These are phyloP conservation scores for Lanmaoa rubissima DNA, from an alignment of 768 basidiomycete species.

Conservation along the genomic window DNA sequence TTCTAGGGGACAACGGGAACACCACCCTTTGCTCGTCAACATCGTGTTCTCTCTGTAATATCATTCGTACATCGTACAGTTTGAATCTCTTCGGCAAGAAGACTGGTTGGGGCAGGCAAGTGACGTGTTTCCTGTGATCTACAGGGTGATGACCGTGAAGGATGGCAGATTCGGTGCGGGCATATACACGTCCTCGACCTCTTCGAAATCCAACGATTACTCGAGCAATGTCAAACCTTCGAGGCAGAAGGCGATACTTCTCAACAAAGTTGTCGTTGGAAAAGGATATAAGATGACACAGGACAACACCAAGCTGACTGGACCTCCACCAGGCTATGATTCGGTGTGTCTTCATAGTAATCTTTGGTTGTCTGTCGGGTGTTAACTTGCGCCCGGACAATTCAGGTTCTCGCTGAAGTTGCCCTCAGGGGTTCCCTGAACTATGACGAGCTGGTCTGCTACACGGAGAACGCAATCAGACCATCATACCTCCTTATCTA, in stretches of 20 bases:
- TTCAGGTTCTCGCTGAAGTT: slow-evolving; percentile 63
- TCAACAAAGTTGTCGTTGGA: slow-evolving; percentile 73
- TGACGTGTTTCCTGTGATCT: not conserved
- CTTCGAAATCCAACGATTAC: slow-evolving; percentile 80
- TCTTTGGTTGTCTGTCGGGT: not conserved
- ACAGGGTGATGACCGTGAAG: slow-evolving; percentile 4
- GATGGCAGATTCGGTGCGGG: slow-evolving; percentile 59
- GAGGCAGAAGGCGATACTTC: slow-evolving; percentile 58
- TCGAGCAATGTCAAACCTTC: slow-evolving; percentile 58
- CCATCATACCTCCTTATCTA: slow-evolving; percentile 73
- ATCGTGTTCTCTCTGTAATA: slow-evolving; percentile 61
- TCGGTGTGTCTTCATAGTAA: slow-evolving; percentile 44
- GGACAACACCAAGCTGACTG: slow-evolving; percentile 52
- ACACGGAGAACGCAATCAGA: slow-evolving; percentile 67
- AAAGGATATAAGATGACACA: slow-evolving; percentile 65
- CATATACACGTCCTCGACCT: slow-evolving; percentile 74
- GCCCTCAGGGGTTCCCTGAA: slow-evolving; percentile 59
- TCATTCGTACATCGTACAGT: slow-evolving; percentile 64
- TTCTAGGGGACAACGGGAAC: slow-evolving; percentile 60
- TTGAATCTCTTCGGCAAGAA: slow-evolving; percentile 64
- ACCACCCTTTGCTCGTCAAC: slow-evolving; percentile 48
- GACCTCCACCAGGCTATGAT: slow-evolving; percentile 63
- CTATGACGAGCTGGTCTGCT: slow-evolving; percentile 71
- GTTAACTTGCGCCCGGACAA: not conserved
- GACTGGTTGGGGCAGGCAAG: slow-evolving; percentile 69